Conservation (phyloP, 305 asterid species). For the Solanum hybrid region DNA sequence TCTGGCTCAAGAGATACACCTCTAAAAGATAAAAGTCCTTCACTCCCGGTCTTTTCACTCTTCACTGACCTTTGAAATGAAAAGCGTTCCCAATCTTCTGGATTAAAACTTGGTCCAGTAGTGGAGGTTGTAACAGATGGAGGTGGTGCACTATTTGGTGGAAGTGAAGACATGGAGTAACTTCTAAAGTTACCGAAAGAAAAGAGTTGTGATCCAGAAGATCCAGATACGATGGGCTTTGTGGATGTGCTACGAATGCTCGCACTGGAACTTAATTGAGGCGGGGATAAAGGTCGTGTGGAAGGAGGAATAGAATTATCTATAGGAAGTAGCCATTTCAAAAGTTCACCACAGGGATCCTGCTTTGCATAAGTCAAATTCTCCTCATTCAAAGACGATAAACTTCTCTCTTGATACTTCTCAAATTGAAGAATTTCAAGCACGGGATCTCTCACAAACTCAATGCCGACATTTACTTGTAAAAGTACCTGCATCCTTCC, state of each 20-base stretch:
- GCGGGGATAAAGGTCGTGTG: conserved; percentile 62
- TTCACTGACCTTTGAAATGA: conserved; percentile 50
- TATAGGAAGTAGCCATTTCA: conserved; percentile 94
- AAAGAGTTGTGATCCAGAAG: conserved; percentile 84
- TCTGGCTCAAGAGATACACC: conserved; percentile 89
- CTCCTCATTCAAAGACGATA: conserved; percentile 31
- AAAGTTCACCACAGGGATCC: conserved; percentile 73
- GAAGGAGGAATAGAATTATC: conserved; percentile 76
- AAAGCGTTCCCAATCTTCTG: conserved; percentile 74
- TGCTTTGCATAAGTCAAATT: conserved; percentile 28
- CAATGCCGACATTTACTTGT: conserved; percentile 79
- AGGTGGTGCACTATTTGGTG: conserved; percentile 54
- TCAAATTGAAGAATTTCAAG: conserved; percentile 96
- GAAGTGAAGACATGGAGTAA: conserved; percentile 94
- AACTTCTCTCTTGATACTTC: conserved; percentile 54
- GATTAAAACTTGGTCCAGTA: conserved; percentile 44
- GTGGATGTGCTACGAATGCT: conserved; percentile 63
- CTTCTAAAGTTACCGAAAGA: conserved; percentile 91
- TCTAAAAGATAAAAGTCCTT: conserved; percentile 78
- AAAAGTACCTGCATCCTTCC: conserved; percentile 99
- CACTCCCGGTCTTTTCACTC: conserved; percentile 46
- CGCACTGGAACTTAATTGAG: conserved; percentile 55
- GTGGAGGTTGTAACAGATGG: conserved; percentile 43
- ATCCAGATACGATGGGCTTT: conserved; percentile 44
- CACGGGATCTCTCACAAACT: conserved; percentile 67